Evolutionary conservation across 2,329 filamentous ascomycete species (phyloP).

Genomic region (Domatiomyces catenatus): DNA sequence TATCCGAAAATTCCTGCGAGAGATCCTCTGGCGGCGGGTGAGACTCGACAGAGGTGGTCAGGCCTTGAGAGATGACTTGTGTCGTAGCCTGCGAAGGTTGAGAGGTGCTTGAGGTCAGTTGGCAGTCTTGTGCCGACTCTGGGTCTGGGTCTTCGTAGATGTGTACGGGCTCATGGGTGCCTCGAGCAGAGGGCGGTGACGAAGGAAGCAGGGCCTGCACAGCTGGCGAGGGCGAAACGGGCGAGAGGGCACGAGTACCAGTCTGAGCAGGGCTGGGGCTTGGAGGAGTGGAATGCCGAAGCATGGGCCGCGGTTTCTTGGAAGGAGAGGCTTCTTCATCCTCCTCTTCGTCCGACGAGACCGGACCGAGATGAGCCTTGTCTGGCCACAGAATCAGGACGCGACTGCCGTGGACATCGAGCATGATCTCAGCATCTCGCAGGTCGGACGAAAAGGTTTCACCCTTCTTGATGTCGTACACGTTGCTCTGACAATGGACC

Average conservation of each 20-base stretch:
- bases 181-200: conserved; percentile 20
- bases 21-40: conserved; percentile 4
- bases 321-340: conserved; percentile 36
- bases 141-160: conserved; percentile 54
- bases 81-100: conserved; percentile 15
- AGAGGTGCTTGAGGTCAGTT: conserved; percentile 1
- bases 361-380: conserved; percentile 23
- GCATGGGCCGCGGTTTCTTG: conserved; percentile 28
- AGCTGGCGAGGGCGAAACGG: conserved; percentile 55
- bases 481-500: conserved; percentile 75
- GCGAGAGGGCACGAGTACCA: conserved; percentile 52
- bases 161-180: conserved; percentile 22
- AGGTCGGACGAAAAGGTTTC: conserved; percentile 84
- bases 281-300: conserved; percentile 19
- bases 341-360: conserved; percentile 31
- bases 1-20: conserved; percentile 49
- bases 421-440: conserved; percentile 75
- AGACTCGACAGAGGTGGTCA: conserved; percentile 9
- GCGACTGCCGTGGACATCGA: conserved; percentile 85
- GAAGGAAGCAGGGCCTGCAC: conserved; percentile 32
- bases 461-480: conserved; percentile 73
- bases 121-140: conserved; percentile 16
- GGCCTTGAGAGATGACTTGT: conserved; percentile 21
- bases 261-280: conserved; percentile 39
- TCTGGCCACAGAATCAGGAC: conserved; percentile 79